phyloP scores from a whole-genome alignment of 495 filamentous ascomycete species.

The Penicillium psychrofluorescens region DNA sequence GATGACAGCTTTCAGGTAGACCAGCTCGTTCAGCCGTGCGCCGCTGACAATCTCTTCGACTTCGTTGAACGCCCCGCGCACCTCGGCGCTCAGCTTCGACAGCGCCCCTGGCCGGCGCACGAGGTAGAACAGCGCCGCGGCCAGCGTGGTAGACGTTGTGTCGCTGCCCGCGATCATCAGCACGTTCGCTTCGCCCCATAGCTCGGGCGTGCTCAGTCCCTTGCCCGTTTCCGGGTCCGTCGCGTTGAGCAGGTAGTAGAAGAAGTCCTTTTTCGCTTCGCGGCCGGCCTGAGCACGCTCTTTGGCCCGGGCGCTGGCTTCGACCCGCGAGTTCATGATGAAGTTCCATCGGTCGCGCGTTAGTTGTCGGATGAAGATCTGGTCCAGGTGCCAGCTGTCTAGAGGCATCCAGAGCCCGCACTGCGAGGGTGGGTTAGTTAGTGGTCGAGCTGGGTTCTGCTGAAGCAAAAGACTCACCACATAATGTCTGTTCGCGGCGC shows the following conservation, averaged over 20 bases:
- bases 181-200: conserved; percentile 66
- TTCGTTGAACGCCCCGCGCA: conserved; percentile 43
- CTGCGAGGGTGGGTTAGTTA: conserved; percentile 16
- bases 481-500: conserved; percentile 46
- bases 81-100: conserved; percentile 38
- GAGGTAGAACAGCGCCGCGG: conserved; percentile 58
- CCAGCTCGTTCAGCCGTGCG: conserved; percentile 35
- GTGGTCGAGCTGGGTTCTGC: neutral
- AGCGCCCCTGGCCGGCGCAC: conserved; percentile 40
- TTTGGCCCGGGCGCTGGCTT: conserved; percentile 48
- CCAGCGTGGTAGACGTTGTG: conserved; percentile 50
- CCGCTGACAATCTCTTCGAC: conserved; percentile 51
- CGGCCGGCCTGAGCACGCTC: conserved; percentile 37
- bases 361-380: conserved; percentile 51
- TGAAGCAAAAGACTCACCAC: conserved; percentile 30
- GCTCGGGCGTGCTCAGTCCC: conserved; percentile 57
- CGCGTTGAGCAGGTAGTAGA: conserved; percentile 51
- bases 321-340: conserved; percentile 51
- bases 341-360: conserved; percentile 52
- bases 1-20: conserved; percentile 54
- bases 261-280: conserved; percentile 59
- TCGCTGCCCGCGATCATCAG: conserved; percentile 53
- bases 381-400: conserved; percentile 46
- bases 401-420: conserved; percentile 54
- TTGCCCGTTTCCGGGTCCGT: conserved; percentile 54